Evolutionary conservation across 1,284 basidiomycete genomes (phyloP).

Genomic region (Anthracocystis panici-leucophaei): DNA sequence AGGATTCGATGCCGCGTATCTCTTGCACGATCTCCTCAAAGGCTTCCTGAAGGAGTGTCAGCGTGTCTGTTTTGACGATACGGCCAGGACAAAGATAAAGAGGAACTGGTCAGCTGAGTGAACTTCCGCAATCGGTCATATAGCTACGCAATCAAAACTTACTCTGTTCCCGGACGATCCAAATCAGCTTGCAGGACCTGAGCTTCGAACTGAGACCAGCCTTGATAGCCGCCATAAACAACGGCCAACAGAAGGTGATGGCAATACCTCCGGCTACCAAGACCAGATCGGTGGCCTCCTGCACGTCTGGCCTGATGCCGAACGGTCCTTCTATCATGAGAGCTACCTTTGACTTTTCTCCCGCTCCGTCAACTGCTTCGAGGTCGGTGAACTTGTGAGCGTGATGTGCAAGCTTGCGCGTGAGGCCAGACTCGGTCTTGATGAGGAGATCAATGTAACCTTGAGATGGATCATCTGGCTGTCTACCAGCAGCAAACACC

Average conservation of each 20-base stretch:
- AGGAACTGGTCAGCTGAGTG: neutral
- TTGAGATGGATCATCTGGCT: constrained; percentile 6
- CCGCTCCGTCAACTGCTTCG: constrained; percentile 2
- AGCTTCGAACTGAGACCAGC: neutral
- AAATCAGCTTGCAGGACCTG: constrained; percentile 41
- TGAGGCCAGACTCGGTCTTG: constrained; percentile 46
- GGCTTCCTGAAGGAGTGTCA: constrained; percentile 16
- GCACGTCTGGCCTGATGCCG: constrained; percentile 17
- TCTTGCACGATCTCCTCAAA: constrained; percentile 13
- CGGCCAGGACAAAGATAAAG: neutral
- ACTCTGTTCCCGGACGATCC: constrained; percentile 47
- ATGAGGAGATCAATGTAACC: constrained; percentile 44
- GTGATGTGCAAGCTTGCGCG: constrained; percentile 27
- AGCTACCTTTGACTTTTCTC: constrained; percentile 1
- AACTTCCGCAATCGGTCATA: neutral
- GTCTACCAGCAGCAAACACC: constrained; percentile 27
- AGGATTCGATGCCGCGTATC: constrained; percentile 4
- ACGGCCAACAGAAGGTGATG: constrained; percentile 51
- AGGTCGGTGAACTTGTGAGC: constrained; percentile 16
- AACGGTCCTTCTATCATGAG: constrained; percentile 58
- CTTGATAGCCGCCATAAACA: constrained; percentile 30
- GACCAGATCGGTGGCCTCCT: constrained; percentile 17
- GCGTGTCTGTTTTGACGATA: constrained; percentile 9
- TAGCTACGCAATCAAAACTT: constrained; percentile 1
- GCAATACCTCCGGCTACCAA: constrained; percentile 54